Base-by-base conservation (phyloP, 2,329 filamentous ascomycete species). In the Pleurostoma richardsiae region DNA sequence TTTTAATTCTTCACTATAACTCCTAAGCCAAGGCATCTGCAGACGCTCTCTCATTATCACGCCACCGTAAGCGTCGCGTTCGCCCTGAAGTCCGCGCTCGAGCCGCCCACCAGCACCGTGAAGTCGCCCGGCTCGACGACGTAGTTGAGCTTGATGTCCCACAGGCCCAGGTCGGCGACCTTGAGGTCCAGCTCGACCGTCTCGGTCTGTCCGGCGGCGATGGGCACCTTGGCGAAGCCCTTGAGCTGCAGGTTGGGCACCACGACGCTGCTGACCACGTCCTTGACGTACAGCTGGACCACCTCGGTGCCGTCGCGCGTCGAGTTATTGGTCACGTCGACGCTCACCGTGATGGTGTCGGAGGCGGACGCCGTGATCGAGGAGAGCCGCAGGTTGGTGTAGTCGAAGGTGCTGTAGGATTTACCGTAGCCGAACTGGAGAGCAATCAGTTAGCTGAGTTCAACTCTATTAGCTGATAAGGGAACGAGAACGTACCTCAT, bases 81-180 rank as follows among this genome's bases (percentile, higher is more conserved):
- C 0, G 68, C 69, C 52, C 73, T 73, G 46, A 84, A 58, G 60
- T 83, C 76, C 46, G 67, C 66, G 54, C 80, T 84, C 28, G 75
- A 77, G 45, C 69, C 73, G n/a, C 84, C 86, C 11, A 85, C 76
- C 46, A 74, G 69, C 7, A 88, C 68, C 4, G 73, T 64, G 60
- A 89, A 90, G 39, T 83, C 75, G 2, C 86, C 86, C 3, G 78
- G 77, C 71, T 90, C 86, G 36, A 90, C 85, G 28, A 87, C 82
- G 62, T 89, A 89, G 61, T 83, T 67, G 82, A 88, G 85, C 51
- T 73, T 72, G 1, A 72, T 77, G 59, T 83, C 67, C 41, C 80
- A 83, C 2, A 82, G 68, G 7, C 75, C 75, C 51, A 84, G 70
- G 28, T 76, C 60, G 8, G 79, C 73, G 59, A 85, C 82, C 50